Base-by-base conservation (phyloP, 306 rosid species). In the Canavalia ensiformis region DNA sequence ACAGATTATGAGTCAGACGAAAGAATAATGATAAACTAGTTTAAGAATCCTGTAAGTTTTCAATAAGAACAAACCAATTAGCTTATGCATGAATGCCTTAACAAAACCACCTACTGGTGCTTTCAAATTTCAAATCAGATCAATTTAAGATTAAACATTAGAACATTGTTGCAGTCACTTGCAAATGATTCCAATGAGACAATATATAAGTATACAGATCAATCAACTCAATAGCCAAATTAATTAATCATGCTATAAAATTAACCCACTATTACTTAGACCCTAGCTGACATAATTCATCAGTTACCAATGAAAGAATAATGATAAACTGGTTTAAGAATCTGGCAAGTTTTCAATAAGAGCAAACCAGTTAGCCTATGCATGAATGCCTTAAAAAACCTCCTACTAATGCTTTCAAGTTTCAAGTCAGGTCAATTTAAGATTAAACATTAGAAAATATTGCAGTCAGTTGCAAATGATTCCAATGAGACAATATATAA, bases 331-430 rank as follows among this genome's bases (percentile, higher is more conserved):
- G 7, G 66, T 80, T 60, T 12, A 71, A 29, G 70, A 34, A 29
- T 78, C 69, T 25, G 51, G 52, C 4, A 44, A 72, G 44, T 59
- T 84, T 83, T 55, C 41, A 68, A 42, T 50, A 71, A 78, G 58
- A 74, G 50, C 10, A 54, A 74, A 58, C 18, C 4, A 35, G 54
- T 33, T 59, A 50, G 8, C 60, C 42, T 60, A 59, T 67, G 64
- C 72, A 44, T 84, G 74, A 57, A 45, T 39, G 69, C 13, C 31
- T 39, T 29, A 69, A 28, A 37, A 29, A 76, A 74, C 56, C 74
- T 39, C 73, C 49, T 52, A 42, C 46, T 41, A 13, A 49, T 47
- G 65, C 54, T 67, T 75, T 66, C 6, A 35, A 64, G 33, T 55
- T 68, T 46, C 59, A 49, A 41, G 50, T 80, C 12, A 50, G 37